Conservation (phyloP, 1,139 yeast genomes). For the Protomyces arabidopsidicola region DNA sequence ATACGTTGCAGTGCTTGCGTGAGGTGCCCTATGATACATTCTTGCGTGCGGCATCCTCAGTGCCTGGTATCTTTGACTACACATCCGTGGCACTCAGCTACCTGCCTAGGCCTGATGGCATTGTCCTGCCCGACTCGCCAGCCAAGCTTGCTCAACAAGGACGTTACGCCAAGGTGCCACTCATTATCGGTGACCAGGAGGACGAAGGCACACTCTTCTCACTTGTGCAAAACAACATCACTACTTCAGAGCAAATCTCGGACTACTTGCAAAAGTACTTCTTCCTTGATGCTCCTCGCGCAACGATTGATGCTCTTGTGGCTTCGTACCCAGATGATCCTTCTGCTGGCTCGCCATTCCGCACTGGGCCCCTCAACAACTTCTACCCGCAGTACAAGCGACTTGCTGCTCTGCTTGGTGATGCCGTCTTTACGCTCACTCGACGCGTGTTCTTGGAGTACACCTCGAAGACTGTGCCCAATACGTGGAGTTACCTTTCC, state of each 20-base stretch:
- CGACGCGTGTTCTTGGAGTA: background rate
- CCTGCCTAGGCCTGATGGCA: background rate
- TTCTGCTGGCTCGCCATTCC: background rate
- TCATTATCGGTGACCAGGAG: background rate
- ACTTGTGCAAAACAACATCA: background rate
- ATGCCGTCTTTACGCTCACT: background rate
- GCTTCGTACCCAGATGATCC: background rate
- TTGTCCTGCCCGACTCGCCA: background rate
- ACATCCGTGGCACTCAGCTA: background rate
- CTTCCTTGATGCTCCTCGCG: background rate
- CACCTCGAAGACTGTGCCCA: background rate
- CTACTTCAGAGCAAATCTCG: background rate
- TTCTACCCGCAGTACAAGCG: conserved; percentile 2
- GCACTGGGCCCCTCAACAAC: background rate
- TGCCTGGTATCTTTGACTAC: conserved; percentile 3
- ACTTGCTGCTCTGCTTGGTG: conserved; percentile 6
- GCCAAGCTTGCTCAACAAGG: background rate
- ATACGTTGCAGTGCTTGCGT: background rate
- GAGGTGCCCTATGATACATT: background rate
- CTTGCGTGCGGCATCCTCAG: background rate
- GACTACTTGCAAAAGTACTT: background rate
- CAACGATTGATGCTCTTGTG: background rate
- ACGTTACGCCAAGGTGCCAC: background rate
- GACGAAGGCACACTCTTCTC: conserved; percentile 1
- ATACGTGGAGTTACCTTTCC: background rate